Evolutionary conservation across 345 rosid species (phyloP).

Genomic region (Crucihimalaya himalaica): DNA sequence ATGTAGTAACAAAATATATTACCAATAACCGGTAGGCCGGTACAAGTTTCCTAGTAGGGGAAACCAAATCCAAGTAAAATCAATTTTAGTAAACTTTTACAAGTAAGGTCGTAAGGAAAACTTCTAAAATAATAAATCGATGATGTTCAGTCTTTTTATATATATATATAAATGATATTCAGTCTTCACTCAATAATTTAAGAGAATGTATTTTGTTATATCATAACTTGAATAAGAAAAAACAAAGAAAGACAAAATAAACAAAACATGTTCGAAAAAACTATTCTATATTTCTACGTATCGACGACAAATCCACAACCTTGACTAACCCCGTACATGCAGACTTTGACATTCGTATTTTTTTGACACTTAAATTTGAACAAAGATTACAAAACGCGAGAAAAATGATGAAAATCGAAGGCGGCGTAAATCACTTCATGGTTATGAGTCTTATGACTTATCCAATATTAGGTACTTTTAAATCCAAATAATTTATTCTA

Average conservation of each 20-base stretch:
- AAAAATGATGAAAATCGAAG: slow-evolving; percentile 12
- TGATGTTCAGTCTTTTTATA: neutral
- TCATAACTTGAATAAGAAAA: neutral
- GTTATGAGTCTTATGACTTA: slow-evolving; percentile 1
- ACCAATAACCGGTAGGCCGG: neutral
- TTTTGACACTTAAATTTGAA: slow-evolving; percentile 34
- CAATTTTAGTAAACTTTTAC: neutral
- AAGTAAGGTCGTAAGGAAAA: neutral
- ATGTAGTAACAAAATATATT: neutral
- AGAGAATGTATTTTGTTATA: neutral
- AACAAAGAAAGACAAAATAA: neutral
- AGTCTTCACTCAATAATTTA: neutral
- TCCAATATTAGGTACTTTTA: slow-evolving; percentile 21
- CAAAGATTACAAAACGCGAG: slow-evolving; percentile 2
- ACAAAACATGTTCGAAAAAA: neutral
- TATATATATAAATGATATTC: neutral
- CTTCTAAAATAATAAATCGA: neutral
- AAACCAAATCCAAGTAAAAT: neutral
- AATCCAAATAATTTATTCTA: neutral
- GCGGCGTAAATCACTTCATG: slow-evolving; percentile 7
- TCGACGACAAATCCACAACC: slow-evolving; percentile 20
- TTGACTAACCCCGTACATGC: slow-evolving; percentile 34
- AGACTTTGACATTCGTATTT: slow-evolving; percentile 34
- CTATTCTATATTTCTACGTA: neutral
- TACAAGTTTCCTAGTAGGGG: neutral